These are phyloP conservation scores for Pichia eremophila DNA, from an alignment of 805 yeast species.

Conservation along the genomic window DNA sequence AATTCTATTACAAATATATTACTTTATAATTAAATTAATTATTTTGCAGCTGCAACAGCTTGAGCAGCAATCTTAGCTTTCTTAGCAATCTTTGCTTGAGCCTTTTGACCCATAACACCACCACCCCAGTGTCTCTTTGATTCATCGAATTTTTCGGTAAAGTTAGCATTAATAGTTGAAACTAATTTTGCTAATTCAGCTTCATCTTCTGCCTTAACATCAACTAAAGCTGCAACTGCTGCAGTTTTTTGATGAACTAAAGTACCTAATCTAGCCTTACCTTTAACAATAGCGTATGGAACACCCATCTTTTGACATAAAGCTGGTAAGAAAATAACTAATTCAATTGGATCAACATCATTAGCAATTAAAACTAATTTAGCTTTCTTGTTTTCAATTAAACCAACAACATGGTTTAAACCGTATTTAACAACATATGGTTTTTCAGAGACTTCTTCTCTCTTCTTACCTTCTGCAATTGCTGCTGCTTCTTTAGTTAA, in stretches of 20 bases:
- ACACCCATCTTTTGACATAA: constrained; percentile 99
- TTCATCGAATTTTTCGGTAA: constrained; percentile 89
- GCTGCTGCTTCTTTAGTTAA: constrained; percentile 98
- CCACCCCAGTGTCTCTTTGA: constrained; percentile 99
- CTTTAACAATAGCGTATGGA: constrained; percentile 97
- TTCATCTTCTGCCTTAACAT: constrained; percentile 90
- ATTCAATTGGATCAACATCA: constrained; percentile 98
- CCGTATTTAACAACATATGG: constrained; percentile 97
- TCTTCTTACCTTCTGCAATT: constrained; percentile 94
- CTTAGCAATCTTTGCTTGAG: constrained; percentile 77
- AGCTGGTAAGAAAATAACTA: constrained; percentile 96
- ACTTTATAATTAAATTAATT: background rate
- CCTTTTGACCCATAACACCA: constrained; percentile 95
- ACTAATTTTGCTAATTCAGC: constrained; percentile 88
- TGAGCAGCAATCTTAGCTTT: constrained; percentile 40
- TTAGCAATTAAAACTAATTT: constrained; percentile 94
- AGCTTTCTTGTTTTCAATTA: constrained; percentile 97
- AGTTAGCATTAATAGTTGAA: constrained; percentile 90
- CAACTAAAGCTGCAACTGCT: constrained; percentile 94
- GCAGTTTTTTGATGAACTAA: constrained; percentile 96
- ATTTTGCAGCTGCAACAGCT: constrained; percentile 59
- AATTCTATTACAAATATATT: too few relatives aligned
- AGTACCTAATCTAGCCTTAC: constrained; percentile 97
- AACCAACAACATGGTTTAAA: constrained; percentile 96
- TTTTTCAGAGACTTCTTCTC: constrained; percentile 93